Conservation (phyloP, 139 green algal species). For the Micractinium sp. region DNA sequence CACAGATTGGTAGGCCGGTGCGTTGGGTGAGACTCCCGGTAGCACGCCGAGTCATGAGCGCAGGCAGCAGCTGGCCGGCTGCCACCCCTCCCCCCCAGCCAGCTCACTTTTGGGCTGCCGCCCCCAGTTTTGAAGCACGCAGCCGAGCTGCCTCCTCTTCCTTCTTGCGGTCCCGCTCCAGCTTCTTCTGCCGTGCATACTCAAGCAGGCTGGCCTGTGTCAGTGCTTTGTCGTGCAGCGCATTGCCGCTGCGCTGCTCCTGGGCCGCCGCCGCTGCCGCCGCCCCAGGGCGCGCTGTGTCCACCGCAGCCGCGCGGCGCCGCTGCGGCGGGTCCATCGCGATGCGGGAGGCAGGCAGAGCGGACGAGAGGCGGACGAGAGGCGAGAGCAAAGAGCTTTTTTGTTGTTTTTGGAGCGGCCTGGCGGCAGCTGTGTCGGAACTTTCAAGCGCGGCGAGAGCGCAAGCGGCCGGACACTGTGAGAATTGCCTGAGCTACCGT, state of each 20-base stretch:
- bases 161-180: background rate
- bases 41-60: background rate
- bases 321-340: background rate
- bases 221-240: background rate
- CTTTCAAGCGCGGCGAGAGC: background rate
- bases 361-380: no score
- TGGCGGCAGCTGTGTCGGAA: background rate
- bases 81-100: background rate
- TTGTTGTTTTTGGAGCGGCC: background rate
- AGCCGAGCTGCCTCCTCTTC: slow-evolving; percentile 1
- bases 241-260: background rate
- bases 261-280: background rate
- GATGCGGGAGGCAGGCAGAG: background rate
- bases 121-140: background rate
- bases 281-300: background rate
- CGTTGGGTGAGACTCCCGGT: background rate
- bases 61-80: background rate
- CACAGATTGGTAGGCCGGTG: background rate
- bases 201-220: background rate
- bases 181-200: background rate
- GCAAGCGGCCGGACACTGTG: no score
- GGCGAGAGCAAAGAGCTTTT: background rate
- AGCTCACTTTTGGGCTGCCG: background rate
- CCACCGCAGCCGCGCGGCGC: background rate
- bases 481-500: background rate